These are phyloP conservation scores for Diplocarpon mali DNA, from an alignment of 2,329 filamentous ascomycete species.

Conservation along the genomic window DNA sequence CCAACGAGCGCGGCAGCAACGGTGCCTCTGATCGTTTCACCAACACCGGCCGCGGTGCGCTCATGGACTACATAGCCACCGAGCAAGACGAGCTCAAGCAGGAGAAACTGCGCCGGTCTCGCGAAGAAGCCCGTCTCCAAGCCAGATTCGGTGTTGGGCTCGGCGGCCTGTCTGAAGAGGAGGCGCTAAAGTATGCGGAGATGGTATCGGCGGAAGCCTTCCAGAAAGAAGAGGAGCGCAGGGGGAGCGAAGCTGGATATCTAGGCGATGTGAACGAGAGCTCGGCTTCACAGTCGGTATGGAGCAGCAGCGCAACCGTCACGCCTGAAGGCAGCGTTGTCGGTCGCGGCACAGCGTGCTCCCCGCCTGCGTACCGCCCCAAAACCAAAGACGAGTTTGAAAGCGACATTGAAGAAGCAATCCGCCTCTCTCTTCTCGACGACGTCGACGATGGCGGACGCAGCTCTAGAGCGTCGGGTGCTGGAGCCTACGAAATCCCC, in stretches of 20 bases:
- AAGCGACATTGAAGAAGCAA: slow-evolving; percentile 52
- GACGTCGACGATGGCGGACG: slow-evolving; percentile 37
- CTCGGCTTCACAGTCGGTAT: slow-evolving; percentile 25
- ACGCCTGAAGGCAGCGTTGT: slow-evolving; percentile 45
- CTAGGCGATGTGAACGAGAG: slow-evolving; percentile 35
- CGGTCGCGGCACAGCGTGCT: slow-evolving; percentile 25
- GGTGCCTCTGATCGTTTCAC: slow-evolving; percentile 43
- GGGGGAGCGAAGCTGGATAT: slow-evolving; percentile 40
- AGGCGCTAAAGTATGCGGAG: slow-evolving; percentile 52
- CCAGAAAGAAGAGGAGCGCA: slow-evolving; percentile 40
- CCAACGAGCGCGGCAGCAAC: slow-evolving; percentile 47
- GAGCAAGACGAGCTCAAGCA: slow-evolving; percentile 70
- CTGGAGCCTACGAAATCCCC: slow-evolving; percentile 40
- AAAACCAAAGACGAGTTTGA: slow-evolving; percentile 38
- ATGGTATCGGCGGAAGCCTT: slow-evolving; percentile 55
- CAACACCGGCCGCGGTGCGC: slow-evolving; percentile 53
- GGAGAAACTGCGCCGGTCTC: slow-evolving; percentile 55
- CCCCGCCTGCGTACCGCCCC: slow-evolving; percentile 12
- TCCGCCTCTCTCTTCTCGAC: slow-evolving; percentile 50
- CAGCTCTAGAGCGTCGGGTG: slow-evolving; percentile 35
- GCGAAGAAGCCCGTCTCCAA: slow-evolving; percentile 59
- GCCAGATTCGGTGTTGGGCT: slow-evolving; percentile 78
- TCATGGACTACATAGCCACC: slow-evolving; percentile 76
- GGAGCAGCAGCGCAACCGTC: slow-evolving; percentile 35
- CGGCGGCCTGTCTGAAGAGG: slow-evolving; percentile 53